Conservation (phyloP, 768 basidiomycete genomes). For the Serendipita sp. region DNA sequence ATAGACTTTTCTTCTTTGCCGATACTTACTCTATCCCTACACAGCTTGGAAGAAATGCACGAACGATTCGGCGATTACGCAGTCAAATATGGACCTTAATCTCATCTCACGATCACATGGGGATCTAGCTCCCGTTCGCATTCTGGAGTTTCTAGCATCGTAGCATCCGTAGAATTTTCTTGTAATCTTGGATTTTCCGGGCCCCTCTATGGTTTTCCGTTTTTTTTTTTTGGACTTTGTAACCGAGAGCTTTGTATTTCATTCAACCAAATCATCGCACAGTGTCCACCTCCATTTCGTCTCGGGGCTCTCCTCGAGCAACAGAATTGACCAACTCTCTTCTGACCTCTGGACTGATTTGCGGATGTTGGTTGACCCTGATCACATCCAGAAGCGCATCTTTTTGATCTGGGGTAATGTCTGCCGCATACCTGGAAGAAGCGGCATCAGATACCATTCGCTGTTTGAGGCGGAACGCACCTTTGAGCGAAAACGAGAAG, state of each 20-base stretch:
- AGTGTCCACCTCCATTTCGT: neutral
- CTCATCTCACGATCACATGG: too few relatives aligned
- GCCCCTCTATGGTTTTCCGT: too few relatives aligned
- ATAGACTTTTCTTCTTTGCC: too few relatives aligned
- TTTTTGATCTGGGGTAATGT: conserved; percentile 93
- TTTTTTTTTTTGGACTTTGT: too few relatives aligned
- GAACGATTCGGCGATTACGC: neutral
- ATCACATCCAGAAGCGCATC: conserved; percentile 92
- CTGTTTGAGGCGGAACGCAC: conserved; percentile 26
- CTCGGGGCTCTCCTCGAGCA: conserved; percentile 55
- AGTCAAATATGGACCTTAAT: neutral
- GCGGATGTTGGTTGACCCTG: conserved; percentile 67
- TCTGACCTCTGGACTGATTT: conserved; percentile 80
- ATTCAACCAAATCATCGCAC: too few relatives aligned
- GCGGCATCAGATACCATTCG: too few relatives aligned
- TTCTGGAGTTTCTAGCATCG: too few relatives aligned
- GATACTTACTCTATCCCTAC: neutral
- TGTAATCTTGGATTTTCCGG: too few relatives aligned
- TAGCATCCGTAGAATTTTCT: too few relatives aligned
- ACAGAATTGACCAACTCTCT: conserved; percentile 81
- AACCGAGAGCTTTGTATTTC: too few relatives aligned
- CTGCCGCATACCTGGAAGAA: conserved; percentile 63
- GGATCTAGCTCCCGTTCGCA: too few relatives aligned
- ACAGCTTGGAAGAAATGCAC: conserved; percentile 1
- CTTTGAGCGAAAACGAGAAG: conserved; percentile 87